Conservation (phyloP, 2,329 filamentous ascomycete genomes). For the Cordyceps cateniannulata region DNA sequence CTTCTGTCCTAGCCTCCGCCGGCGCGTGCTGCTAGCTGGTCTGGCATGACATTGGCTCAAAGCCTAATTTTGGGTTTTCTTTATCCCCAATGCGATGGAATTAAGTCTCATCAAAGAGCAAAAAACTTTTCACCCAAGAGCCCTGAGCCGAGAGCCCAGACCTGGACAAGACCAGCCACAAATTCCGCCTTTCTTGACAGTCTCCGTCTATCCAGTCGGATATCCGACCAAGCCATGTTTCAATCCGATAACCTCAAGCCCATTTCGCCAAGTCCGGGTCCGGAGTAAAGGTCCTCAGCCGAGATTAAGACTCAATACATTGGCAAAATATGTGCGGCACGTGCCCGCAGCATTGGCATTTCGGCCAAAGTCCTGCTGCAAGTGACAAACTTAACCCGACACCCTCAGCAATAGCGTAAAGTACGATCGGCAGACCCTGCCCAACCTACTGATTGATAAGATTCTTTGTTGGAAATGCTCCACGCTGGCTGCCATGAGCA, state of each 20-base stretch:
- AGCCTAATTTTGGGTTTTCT: neutral
- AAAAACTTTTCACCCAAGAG: neutral
- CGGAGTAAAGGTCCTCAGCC: neutral
- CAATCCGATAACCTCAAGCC: neutral
- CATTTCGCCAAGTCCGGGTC: neutral
- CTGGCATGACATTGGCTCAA: neutral
- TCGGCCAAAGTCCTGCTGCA: neutral
- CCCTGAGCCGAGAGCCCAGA: neutral
- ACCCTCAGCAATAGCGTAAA: too few species aligned
- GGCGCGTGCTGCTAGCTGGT: neutral
- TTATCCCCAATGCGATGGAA: neutral
- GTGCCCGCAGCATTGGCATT: neutral
- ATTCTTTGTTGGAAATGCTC: too few species aligned
- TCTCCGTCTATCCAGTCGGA: neutral
- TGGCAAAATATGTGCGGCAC: too few species aligned
- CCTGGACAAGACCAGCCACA: neutral
- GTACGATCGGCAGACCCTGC: too few species aligned
- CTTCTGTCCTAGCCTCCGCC: neutral
- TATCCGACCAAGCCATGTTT: neutral
- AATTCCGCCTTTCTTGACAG: neutral
- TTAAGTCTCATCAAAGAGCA: neutral
- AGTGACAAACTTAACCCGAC: neutral
- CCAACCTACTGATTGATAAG: neutral
- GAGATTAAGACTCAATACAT: neutral
- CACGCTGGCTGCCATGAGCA: neutral